phyloP scores from a whole-genome alignment of 2,329 filamentous ascomycete species.

The Gnomoniopsis smithogilvyi region DNA sequence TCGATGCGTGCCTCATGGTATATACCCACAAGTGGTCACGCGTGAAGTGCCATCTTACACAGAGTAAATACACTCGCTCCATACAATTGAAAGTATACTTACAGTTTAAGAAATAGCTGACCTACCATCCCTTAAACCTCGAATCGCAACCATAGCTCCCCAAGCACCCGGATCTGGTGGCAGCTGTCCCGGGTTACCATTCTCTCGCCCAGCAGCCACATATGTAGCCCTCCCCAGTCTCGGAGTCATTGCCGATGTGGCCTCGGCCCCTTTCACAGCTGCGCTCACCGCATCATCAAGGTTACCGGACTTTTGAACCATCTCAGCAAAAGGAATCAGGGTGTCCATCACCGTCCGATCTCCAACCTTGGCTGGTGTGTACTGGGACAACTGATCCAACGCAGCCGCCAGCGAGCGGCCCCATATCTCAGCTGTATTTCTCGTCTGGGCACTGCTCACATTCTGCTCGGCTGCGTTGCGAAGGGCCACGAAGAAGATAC shows the following conservation, averaged over 20 bases:
- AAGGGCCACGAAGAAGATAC: constrained; percentile 52
- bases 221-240: constrained; percentile 67
- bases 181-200: constrained; percentile 22
- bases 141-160: constrained; percentile 59
- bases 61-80: no score
- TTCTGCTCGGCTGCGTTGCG: constrained; percentile 34
- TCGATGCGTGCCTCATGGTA: no score
- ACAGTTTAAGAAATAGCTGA: not conserved
- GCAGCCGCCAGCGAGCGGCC: constrained; percentile 39
- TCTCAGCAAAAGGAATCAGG: constrained; percentile 50
- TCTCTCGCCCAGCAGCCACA: constrained; percentile 51
- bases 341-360: constrained; percentile 58
- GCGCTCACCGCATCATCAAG: constrained; percentile 56
- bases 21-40: no score
- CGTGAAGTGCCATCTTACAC: no score
- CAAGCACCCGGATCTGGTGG: constrained; percentile 70
- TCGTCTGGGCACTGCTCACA: constrained; percentile 17
- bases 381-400: constrained; percentile 44
- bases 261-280: constrained; percentile 57
- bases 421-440: constrained; percentile 39
- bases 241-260: constrained; percentile 63
- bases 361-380: constrained; percentile 53
- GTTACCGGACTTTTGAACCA: constrained; percentile 40
- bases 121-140: constrained; percentile 29
- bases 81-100: no score